Evolutionary conservation across 2,329 filamentous ascomycete genomes (phyloP), one percentile per base, ranked within the genome.

Genomic region (Aspergillus sergii): DNA sequence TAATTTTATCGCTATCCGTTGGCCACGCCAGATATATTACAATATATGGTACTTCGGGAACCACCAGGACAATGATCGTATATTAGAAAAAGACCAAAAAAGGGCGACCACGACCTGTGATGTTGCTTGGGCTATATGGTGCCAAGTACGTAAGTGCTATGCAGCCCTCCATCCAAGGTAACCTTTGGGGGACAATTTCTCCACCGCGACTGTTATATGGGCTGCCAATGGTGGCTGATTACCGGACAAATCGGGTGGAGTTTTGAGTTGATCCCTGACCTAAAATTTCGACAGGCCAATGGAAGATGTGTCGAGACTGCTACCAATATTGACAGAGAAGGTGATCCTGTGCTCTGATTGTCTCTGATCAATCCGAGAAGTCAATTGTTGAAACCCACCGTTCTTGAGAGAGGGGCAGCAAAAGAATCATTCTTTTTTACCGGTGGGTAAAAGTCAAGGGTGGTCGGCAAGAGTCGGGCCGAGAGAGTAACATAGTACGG

Each of bases 121-220:
- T 48, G 23, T 48, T 48, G 3, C 23, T 28, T 28, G 45, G 23
- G n/a, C 26, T 28, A 19, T 14, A 50, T 50, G 26, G 12, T 50
- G 46, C 46, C 46, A 50, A 50, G 46, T 50, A 50, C 46, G 46
- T 50, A 50, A 30, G 46, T 50, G 23, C n/a, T 50, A 30, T 50
- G 46, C 46, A 50, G 46, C 23, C 46, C 26, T 50, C 23, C 46
- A 30, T 50, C 46, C 26, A 50, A 30, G 46, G 46, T 30, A 28
- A 28, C 46, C 26, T 50, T 30, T 19, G 46, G 14, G 14, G 11
- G 46, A 16, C 46, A 30, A 48, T 9, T 50, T 50, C 46, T 50
- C 46, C 46, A 50, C 46, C 46, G 6, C 23, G 23, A 30, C 26
- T 50, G 23, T 50, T 30, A 30, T 28, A 50, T 26, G 46, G 26